Percentiles rank a stretch among this genome's conserved stretches.
Evolutionary conservation across 176 grass and related monocot species (phyloP).

Genomic region (Pontederia crassipes): DNA sequence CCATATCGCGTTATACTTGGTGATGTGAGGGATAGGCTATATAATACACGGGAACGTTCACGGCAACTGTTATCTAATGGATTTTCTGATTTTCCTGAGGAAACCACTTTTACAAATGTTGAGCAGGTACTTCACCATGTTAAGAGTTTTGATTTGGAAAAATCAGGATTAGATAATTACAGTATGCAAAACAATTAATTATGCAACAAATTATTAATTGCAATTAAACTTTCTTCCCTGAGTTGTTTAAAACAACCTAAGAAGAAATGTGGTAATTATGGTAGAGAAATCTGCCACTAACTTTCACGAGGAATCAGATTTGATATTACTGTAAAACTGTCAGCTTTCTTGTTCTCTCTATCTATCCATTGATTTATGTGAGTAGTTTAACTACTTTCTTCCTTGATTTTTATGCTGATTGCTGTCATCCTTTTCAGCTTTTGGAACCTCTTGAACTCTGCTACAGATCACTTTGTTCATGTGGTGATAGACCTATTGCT

Average conservation of each 20-base stretch:
- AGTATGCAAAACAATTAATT: too few species aligned
- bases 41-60: slow-evolving; percentile 71
- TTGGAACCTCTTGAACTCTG: slow-evolving; percentile 89
- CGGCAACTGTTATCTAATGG: slow-evolving; percentile 70
- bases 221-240: neutral
- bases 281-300: too few species aligned
- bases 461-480: slow-evolving; percentile 84
- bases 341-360: too few species aligned
- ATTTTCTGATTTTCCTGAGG: slow-evolving; percentile 56
- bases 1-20: slow-evolving; percentile 96
- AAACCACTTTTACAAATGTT: slow-evolving; percentile 57
- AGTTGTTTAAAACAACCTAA: neutral
- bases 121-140: slow-evolving; percentile 47
- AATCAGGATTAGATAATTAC: too few species aligned
- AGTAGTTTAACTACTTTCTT: neutral
- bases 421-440: slow-evolving; percentile 40
- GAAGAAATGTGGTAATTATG: neutral
- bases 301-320: too few species aligned
- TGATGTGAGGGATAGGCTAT: slow-evolving; percentile 93
- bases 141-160: too few species aligned
- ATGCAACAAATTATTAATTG: too few species aligned
- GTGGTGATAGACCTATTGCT: slow-evolving; percentile 84
- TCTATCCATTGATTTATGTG: neutral
- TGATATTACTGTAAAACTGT: too few species aligned
- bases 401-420: neutral